These are phyloP conservation scores for Phytophthora nicotianae DNA, from an alignment of 352 stramenopile species.

Conservation along the genomic window DNA sequence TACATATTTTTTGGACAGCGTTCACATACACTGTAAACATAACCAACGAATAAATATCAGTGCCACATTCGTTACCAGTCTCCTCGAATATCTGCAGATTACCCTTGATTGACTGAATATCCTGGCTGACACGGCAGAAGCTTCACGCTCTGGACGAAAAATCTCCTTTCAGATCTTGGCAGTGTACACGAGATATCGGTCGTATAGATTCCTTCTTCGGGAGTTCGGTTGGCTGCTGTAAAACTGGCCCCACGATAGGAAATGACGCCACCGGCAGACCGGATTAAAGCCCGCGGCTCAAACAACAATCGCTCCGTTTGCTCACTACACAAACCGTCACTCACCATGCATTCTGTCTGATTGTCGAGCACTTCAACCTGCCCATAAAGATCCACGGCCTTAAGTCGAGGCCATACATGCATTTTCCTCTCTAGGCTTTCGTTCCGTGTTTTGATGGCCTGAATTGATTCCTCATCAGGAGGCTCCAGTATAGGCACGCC, in stretches of 20 bases:
- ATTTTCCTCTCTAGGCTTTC: constrained; percentile 31
- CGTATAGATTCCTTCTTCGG: constrained; percentile 32
- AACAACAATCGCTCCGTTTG: constrained; percentile 33
- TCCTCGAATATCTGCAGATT: constrained; percentile 5
- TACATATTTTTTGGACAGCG: constrained; percentile 61
- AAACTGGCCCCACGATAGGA: constrained; percentile 49
- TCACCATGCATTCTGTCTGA: constrained; percentile 46
- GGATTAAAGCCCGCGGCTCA: constrained; percentile 33
- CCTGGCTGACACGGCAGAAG: constrained; percentile 52
- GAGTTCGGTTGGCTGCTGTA: constrained; percentile 24
- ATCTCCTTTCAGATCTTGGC: constrained; percentile 30
- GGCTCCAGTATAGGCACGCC: constrained; percentile 45
- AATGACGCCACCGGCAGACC: constrained; percentile 41
- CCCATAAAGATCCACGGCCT: constrained; percentile 61
- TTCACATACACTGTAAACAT: constrained; percentile 45
- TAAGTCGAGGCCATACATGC: constrained; percentile 60
- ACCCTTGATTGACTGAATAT: constrained; percentile 49
- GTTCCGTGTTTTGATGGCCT: constrained; percentile 29
- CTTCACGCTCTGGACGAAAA: constrained; percentile 39
- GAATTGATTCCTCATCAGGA: constrained; percentile 58
- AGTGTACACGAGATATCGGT: constrained; percentile 56
- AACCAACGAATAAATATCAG: not conserved
- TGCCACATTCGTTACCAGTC: not conserved
- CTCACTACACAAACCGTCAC: constrained; percentile 18
- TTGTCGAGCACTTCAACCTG: constrained; percentile 69